phyloP scores from a whole-genome alignment of 352 stramenopile species.

The Phytophthora capsici region DNA sequence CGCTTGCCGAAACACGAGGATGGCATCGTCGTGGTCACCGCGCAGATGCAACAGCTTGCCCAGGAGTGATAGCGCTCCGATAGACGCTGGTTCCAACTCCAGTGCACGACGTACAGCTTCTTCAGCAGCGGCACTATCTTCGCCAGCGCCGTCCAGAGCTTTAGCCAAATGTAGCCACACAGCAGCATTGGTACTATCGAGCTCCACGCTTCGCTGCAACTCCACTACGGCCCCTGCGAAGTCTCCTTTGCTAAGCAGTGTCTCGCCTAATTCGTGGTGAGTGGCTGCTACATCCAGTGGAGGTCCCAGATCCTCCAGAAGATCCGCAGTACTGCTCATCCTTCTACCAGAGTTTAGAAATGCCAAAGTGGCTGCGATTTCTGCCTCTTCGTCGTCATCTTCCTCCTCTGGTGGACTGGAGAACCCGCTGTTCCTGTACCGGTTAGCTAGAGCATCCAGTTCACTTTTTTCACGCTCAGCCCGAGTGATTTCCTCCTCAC shows the following conservation, averaged over 20 bases:
- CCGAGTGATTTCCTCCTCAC: constrained; percentile 39
- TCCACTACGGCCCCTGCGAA: constrained; percentile 44
- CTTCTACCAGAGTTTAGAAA: constrained; percentile 33
- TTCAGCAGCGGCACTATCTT: constrained; percentile 47
- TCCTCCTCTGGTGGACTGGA: constrained; percentile 26
- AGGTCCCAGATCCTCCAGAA: constrained; percentile 36
- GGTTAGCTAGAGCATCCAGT: constrained; percentile 39
- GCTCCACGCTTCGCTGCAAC: constrained; percentile 50
- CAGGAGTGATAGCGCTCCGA: constrained; percentile 64
- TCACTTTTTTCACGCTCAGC: constrained; percentile 41
- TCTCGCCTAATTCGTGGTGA: constrained; percentile 58
- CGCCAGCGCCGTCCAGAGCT: constrained; percentile 56
- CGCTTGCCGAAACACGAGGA: constrained; percentile 64
- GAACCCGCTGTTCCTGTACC: constrained; percentile 44
- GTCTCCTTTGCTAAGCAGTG: constrained; percentile 53
- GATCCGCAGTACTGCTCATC: constrained; percentile 26
- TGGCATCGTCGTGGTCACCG: constrained; percentile 75
- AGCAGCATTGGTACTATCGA: constrained; percentile 44
- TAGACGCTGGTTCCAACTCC: constrained; percentile 48
- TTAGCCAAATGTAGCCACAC: constrained; percentile 71
- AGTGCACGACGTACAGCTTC: constrained; percentile 57
- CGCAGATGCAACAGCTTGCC: constrained; percentile 68
- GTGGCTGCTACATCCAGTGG: constrained; percentile 55
- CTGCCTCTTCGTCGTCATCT: constrained; percentile 34
- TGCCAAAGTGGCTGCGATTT: constrained; percentile 32